Conservation (phyloP, 78 protist genomes). For the Abeoforma whisleri region DNA sequence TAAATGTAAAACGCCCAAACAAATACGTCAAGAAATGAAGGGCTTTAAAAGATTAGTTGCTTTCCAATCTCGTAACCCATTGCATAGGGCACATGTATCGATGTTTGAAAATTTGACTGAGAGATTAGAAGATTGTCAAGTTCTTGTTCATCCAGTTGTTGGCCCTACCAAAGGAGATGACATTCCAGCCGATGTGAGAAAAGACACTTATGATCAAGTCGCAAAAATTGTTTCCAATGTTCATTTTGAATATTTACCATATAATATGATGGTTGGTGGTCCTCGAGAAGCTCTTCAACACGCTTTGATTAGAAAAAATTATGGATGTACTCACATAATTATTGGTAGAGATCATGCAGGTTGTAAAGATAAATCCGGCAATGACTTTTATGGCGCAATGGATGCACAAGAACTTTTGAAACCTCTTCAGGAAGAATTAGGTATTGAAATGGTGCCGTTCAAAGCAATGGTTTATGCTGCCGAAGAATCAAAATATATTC, state of each 20-base stretch:
- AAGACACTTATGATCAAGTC: slow-evolving; percentile 67
- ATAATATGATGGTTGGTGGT: slow-evolving; percentile 73
- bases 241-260: slow-evolving; percentile 51
- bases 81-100: slow-evolving; percentile 80
- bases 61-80: slow-evolving; percentile 86
- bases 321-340: slow-evolving; percentile 84
- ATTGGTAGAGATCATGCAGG: slow-evolving; percentile 94
- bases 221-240: slow-evolving; percentile 44
- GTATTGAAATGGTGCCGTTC: slow-evolving; percentile 70
- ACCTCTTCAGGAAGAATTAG: slow-evolving; percentile 56
- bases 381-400: slow-evolving; percentile 74
- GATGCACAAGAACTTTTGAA: slow-evolving; percentile 75
- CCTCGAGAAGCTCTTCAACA: slow-evolving; percentile 93
- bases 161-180: slow-evolving; percentile 88
- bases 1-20: slow-evolving; percentile 61
- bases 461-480: slow-evolving; percentile 68
- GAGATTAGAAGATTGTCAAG: slow-evolving; percentile 51
- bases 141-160: slow-evolving; percentile 81
- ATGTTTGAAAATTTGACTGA: slow-evolving; percentile 60
- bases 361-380: slow-evolving; percentile 54
- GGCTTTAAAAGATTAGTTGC: slow-evolving; percentile 67
- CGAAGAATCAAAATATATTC: slow-evolving; percentile 61
- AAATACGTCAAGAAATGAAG: slow-evolving; percentile 62
- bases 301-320: slow-evolving; percentile 85
- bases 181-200: slow-evolving; percentile 72